A percentile compares a stretch with the other conserved stretches of the same genome.
Conservation (phyloP, 2,329 filamentous ascomycete species). For the Phaeosphaeria sp. region DNA sequence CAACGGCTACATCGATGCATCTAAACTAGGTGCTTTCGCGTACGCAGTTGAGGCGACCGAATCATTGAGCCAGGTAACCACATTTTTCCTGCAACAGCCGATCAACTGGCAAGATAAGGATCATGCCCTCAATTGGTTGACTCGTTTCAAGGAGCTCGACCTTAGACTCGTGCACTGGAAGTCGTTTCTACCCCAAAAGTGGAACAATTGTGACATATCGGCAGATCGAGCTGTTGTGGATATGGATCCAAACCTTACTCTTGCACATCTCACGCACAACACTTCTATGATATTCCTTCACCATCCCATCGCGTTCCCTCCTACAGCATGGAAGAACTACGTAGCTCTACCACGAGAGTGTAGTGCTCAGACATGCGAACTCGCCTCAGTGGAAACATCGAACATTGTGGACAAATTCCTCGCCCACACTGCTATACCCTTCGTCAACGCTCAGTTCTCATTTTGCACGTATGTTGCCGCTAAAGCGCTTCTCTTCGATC, state of each 20-base stretch:
- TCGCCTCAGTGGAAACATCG: constrained; percentile 40
- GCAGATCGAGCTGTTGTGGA: constrained; percentile 32
- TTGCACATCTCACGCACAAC: constrained; percentile 45
- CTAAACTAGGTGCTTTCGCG: constrained; percentile 43
- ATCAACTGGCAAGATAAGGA: constrained; percentile 46
- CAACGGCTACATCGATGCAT: constrained; percentile 42
- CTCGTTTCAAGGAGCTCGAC: constrained; percentile 44
- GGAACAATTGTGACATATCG: constrained; percentile 44
- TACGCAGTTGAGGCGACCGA: constrained; percentile 45
- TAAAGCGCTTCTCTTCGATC: constrained; percentile 39
- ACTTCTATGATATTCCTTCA: constrained; percentile 46
- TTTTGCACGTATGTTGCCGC: constrained; percentile 43
- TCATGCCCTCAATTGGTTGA: constrained; percentile 43
- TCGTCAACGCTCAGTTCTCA: constrained; percentile 44
- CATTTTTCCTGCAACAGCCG: constrained; percentile 42
- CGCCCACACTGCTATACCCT: constrained; percentile 33
- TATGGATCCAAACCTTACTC: constrained; percentile 45
- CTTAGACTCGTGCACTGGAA: constrained; percentile 45
- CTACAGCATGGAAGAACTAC: constrained; percentile 38
- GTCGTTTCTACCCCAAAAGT: constrained; percentile 40
- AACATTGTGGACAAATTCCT: constrained; percentile 45
- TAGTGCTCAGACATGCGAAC: constrained; percentile 42
- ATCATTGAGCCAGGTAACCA: constrained; percentile 42
- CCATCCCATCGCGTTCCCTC: constrained; percentile 39
- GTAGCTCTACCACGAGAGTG: constrained; percentile 42